Evolutionary conservation across 2,329 filamentous ascomycete species (phyloP).

Genomic region (Epichloe bromicola): DNA sequence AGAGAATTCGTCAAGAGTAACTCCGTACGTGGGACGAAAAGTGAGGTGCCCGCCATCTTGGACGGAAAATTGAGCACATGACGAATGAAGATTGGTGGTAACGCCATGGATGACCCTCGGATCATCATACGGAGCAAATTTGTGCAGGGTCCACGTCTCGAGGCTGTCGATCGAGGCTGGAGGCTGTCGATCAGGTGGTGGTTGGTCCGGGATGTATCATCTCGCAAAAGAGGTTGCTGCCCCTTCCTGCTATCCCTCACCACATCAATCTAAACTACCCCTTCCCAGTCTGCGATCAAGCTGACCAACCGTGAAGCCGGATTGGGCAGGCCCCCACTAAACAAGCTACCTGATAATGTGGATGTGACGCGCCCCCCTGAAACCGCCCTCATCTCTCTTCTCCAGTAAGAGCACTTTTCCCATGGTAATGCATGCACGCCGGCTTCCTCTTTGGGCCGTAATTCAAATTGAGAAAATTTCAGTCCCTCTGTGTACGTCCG

Average conservation of each 20-base stretch:
- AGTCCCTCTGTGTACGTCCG: not conserved
- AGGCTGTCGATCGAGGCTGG: too few species aligned
- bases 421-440: not conserved
- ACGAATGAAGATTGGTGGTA: too few species aligned
- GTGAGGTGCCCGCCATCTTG: too few species aligned
- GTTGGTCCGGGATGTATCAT: too few species aligned
- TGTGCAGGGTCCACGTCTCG: too few species aligned
- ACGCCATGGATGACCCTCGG: too few species aligned
- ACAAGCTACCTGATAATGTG: slow-evolving; percentile 5
- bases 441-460: not conserved
- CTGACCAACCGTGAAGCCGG: not conserved
- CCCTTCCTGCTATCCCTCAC: too few species aligned
- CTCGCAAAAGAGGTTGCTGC: too few species aligned
- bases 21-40: not conserved
- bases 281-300: not conserved
- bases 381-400: slow-evolving; percentile 7
- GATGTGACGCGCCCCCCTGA: slow-evolving; percentile 5
- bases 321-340: not conserved
- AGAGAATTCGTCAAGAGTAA: not conserved
- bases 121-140: too few species aligned
- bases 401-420: not conserved
- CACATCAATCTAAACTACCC: too few species aligned
- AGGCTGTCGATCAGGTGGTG: too few species aligned
- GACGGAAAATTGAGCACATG: too few species aligned
- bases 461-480: not conserved